Percentiles rank a stretch among this genome's conserved stretches.
These are phyloP conservation scores for Fusarium metavorans DNA, from an alignment of 2,329 filamentous ascomycete species.

Conservation along the genomic window DNA sequence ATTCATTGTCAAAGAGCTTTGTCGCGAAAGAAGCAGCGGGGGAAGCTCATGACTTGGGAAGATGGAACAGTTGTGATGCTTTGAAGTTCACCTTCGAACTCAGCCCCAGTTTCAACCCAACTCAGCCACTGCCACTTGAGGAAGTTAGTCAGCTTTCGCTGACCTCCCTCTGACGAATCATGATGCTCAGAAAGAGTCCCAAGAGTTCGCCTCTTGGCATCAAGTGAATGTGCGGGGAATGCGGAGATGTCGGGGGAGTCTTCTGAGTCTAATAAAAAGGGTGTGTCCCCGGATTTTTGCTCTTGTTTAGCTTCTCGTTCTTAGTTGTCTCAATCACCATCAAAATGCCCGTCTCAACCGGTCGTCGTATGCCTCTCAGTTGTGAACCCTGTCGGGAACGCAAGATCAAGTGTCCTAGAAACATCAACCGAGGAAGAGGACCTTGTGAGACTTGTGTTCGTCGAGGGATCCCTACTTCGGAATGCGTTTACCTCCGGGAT, in stretches of 20 bases:
- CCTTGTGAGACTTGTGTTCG: slow-evolving; percentile 31
- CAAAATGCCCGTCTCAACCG: slow-evolving; percentile 6
- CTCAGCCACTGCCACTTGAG: neutral
- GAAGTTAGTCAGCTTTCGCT: neutral
- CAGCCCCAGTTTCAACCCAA: neutral
- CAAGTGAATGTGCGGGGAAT: neutral
- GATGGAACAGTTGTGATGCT: neutral
- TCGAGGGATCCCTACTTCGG: slow-evolving; percentile 17
- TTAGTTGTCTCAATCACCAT: neutral
- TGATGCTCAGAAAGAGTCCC: neutral
- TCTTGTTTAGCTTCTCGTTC: neutral
- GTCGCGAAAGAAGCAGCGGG: neutral
- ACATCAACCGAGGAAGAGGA: slow-evolving; percentile 12
- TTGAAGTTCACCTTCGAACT: neutral
- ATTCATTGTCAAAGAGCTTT: neutral
- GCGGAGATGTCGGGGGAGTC: neutral
- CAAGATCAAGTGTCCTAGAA: slow-evolving; percentile 33
- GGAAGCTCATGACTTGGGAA: neutral
- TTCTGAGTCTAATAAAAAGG: neutral
- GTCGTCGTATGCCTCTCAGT: slow-evolving; percentile 28
- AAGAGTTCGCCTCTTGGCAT: neutral
- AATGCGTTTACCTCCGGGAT: slow-evolving; percentile 29
- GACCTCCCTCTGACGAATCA: neutral
- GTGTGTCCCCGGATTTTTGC: neutral
- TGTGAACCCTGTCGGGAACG: slow-evolving; percentile 26